Evolutionary conservation across 352 stramenopile species (phyloP).

Genomic region (Globisporangium paroecandrum): DNA sequence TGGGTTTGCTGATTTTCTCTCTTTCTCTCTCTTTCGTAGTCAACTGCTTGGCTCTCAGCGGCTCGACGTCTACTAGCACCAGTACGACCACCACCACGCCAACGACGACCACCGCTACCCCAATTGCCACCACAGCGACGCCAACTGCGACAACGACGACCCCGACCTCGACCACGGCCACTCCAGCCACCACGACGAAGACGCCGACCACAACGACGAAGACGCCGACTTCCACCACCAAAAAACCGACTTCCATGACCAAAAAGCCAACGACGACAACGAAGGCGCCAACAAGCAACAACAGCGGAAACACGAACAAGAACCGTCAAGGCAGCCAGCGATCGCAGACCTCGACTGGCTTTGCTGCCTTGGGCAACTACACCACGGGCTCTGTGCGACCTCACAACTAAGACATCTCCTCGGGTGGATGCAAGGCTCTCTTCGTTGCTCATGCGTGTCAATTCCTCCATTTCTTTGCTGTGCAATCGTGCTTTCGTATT

Average conservation of each 20-base stretch:
- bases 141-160: conserved; percentile 14
- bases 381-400: conserved; percentile 11
- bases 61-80: conserved; percentile 14
- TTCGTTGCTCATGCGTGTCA: background rate
- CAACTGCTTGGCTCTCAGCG: conserved; percentile 15
- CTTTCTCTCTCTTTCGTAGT: conserved; percentile 12
- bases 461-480: background rate
- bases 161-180: background rate
- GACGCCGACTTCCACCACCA: background rate
- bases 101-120: conserved; percentile 11
- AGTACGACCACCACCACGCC: conserved; percentile 9
- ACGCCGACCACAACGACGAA: background rate
- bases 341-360: conserved; percentile 6
- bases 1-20: conserved; percentile 16
- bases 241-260: background rate
- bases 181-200: background rate
- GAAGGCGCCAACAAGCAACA: background rate
- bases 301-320: conserved; percentile 3
- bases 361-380: conserved; percentile 7
- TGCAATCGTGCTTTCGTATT: background rate
- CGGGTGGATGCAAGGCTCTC: background rate
- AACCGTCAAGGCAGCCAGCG: conserved; percentile 6
- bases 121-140: conserved; percentile 15
- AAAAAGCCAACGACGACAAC: conserved; percentile 1
- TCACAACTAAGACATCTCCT: conserved; percentile 5